Evolutionary conservation across 169 alveolate genomes (phyloP), one percentile per base, ranked within the genome.

Genomic region (Eimeria sp.): DNA sequence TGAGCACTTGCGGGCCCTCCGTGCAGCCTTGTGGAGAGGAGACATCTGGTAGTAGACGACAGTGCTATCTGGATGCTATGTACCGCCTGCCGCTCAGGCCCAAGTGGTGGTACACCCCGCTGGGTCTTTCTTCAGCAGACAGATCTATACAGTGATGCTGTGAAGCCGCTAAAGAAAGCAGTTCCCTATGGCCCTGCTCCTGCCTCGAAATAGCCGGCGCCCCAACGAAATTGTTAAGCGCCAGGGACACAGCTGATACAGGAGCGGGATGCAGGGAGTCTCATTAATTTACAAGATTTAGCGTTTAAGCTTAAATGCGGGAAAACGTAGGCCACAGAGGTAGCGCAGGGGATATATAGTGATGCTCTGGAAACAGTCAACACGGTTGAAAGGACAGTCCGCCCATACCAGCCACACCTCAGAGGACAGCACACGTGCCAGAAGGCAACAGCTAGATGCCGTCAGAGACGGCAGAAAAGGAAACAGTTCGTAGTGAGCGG

Each of bases 61-160:
- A 67, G 78, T 67, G 22, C 47, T 7, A 30, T 67, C 22, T 67
- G 2, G 83, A 72, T 30, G 5, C 27, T 10, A 75, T 43, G 86
- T 43, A 45, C 13, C 57, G 58, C 10, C 86, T 34, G 86, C 58
- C 86, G 16, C 86, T 75, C 14, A 9, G 34, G 61, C 86, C 51
- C 34, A 75, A 11, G 58, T 75, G 51, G 86, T 75, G 86, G 86
- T 75, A 22, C 5, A 45, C 86, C 86, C 86, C 58, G 5, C 20
- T 43, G 61, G 86, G 86, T 34, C 86, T 75, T 13, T 75, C 86
- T 4, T 75, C 86, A 34, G 86, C 61, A 43, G 86, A 75, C 14
- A 34, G 16, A 57, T 43, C 86, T 14, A 75, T 40, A 22, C 51
- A 20, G 58, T 40, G 61, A 43, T 4, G 49, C 45, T 67, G 58